These are phyloP conservation scores for Porcisia deanei DNA, from an alignment of 208 protist species.

Conservation along the genomic window DNA sequence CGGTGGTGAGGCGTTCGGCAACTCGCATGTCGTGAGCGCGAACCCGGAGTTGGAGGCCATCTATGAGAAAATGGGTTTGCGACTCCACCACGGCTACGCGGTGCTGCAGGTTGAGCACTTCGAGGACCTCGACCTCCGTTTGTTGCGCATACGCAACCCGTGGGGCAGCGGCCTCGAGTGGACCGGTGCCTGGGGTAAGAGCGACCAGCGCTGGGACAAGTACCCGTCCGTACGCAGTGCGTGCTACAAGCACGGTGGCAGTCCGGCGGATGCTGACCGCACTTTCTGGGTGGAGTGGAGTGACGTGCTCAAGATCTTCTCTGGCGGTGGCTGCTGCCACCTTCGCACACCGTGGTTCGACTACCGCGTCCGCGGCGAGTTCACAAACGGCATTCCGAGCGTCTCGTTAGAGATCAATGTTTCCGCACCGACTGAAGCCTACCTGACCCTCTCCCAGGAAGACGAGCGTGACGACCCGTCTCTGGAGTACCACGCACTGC, in stretches of 20 bases:
- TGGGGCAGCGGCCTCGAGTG: conserved; percentile 74
- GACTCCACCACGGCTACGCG: conserved; percentile 66
- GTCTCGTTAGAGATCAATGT: conserved; percentile 73
- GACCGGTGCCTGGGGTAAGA: conserved; percentile 62
- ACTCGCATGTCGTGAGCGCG: conserved; percentile 35
- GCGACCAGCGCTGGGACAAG: conserved; percentile 69
- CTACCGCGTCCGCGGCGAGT: conserved; percentile 77
- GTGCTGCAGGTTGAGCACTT: conserved; percentile 53
- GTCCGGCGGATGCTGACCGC: conserved; percentile 42
- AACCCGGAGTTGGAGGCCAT: conserved; percentile 46
- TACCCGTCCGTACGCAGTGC: conserved; percentile 48
- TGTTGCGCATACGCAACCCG: conserved; percentile 77
- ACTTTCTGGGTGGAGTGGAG: conserved; percentile 88
- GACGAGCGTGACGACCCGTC: conserved; percentile 61
- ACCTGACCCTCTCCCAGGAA: conserved; percentile 69
- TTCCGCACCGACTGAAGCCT: conserved; percentile 48
- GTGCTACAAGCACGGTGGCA: conserved; percentile 52
- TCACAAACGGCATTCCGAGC: conserved; percentile 54
- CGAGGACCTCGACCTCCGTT: conserved; percentile 59
- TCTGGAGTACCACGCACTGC: conserved; percentile 57
- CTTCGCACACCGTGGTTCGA: conserved; percentile 67
- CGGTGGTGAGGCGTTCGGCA: conserved; percentile 38
- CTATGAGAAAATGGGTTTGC: conserved; percentile 65
- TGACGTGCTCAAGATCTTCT: conserved; percentile 63
- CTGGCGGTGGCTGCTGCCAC: conserved; percentile 72